Conservation (phyloP, 2,329 filamentous ascomycete genomes). For the Aspergillus costaricaensis region DNA sequence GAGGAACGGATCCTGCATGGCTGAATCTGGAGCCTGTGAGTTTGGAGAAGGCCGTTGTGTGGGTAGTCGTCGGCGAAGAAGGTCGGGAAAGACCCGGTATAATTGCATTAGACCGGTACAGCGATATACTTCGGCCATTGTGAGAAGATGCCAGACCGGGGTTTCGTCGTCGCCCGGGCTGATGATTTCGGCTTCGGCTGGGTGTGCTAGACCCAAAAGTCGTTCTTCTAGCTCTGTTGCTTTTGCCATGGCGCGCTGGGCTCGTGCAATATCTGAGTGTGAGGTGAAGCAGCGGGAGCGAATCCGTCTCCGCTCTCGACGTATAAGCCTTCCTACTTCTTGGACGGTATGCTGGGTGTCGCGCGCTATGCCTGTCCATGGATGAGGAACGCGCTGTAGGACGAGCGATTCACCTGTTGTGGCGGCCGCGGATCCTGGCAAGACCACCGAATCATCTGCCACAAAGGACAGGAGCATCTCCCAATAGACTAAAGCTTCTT, state of each 20-base stretch:
- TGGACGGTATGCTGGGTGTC: constrained; percentile 41
- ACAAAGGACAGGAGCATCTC: constrained; percentile 62
- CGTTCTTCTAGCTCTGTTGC: constrained; percentile 50
- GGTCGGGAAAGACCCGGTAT: constrained; percentile 57
- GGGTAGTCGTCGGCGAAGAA: constrained; percentile 49
- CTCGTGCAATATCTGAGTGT: constrained; percentile 35
- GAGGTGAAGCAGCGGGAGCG: constrained; percentile 41
- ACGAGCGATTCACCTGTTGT: constrained; percentile 31
- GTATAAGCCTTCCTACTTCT: constrained; percentile 49
- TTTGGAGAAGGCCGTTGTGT: constrained; percentile 7
- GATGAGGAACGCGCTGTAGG: constrained; percentile 40
- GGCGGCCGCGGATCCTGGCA: constrained; percentile 24
- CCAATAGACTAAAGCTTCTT: constrained; percentile 60
- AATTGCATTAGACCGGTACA: constrained; percentile 56
- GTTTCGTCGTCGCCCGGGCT: constrained; percentile 56
- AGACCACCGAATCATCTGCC: constrained; percentile 39
- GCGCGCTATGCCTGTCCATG: constrained; percentile 43
- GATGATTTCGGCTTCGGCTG: constrained; percentile 50
- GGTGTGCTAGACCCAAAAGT: constrained; percentile 50
- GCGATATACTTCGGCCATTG: constrained; percentile 56
- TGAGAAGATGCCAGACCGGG: constrained; percentile 55
- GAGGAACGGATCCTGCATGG: constrained; percentile 24
- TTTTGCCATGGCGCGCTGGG: constrained; percentile 38
- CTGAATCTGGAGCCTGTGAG: constrained; percentile 1
- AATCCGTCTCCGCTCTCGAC: constrained; percentile 39